A percentile compares a stretch with the other conserved stretches of the same genome.
phyloP scores from a whole-genome alignment of 495 filamentous ascomycete genomes.

The Penicillium mononematosum region DNA sequence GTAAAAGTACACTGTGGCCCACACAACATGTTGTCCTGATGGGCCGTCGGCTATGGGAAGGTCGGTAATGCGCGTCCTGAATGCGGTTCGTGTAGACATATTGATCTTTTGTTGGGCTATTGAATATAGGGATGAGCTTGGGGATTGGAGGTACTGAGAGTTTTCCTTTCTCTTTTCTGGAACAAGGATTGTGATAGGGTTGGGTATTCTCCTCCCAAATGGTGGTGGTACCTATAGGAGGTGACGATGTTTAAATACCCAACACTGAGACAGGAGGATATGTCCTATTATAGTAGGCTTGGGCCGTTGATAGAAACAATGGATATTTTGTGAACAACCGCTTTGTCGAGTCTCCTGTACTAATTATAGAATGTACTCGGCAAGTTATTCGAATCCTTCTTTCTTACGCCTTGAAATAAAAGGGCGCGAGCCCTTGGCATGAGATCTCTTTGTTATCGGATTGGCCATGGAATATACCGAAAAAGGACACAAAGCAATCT shows the following conservation, averaged over 20 bases:
- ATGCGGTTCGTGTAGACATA: neutral
- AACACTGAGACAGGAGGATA: neutral
- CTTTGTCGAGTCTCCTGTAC: neutral
- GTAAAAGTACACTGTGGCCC: conserved; percentile 4
- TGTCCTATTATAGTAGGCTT: neutral
- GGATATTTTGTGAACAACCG: neutral
- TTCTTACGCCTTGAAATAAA: neutral
- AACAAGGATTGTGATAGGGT: neutral
- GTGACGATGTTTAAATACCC: neutral
- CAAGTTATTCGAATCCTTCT: neutral
- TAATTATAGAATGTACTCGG: neutral
- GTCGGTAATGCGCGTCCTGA: neutral
- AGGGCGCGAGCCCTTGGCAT: too few species aligned
- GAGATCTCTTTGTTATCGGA: neutral
- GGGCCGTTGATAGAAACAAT: neutral
- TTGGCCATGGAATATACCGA: neutral
- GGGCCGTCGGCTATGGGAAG: neutral
- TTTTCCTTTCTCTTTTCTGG: neutral
- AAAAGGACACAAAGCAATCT: neutral
- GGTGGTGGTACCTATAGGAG: neutral
- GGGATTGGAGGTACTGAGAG: neutral
- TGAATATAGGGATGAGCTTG: neutral
- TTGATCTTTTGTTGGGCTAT: too few species aligned
- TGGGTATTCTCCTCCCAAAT: neutral
- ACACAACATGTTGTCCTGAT: neutral